Evolutionary conservation across 139 green algal species (phyloP), one percentile per base, ranked within the genome.

Genomic region (Chlamydomonas schloesseri): DNA sequence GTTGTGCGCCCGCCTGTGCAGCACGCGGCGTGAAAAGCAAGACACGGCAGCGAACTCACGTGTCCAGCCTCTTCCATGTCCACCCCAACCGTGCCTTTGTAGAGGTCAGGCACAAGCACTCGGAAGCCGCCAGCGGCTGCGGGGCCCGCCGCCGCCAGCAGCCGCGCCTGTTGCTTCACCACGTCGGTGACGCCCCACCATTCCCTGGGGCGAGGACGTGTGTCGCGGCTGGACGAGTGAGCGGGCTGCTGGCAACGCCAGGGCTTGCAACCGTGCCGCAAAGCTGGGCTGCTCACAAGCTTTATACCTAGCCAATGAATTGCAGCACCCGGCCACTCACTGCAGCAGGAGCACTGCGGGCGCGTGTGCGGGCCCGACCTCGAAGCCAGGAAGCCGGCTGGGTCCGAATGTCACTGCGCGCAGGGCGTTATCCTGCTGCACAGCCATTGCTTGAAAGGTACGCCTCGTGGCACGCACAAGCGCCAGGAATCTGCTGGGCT

Each of bases 41-140:
- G n/a, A n/a, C n/a, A n/a, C n/a, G n/a, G n/a, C n/a, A n/a, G n/a
- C n/a, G n/a, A n/a, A n/a, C n/a, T 89, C 79, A 95, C 90, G 42
- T 96, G 94, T 1, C 46, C 46, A 2, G 94, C 94, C 84, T 96
- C 94, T 71, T 96, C 94, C 17, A 89, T 88, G 73, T 94, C 91
- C 46, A 97, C 87, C 0, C 94, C 94, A 60, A 97, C 80, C 74
- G 92, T 94, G 29, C 93, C 94, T 62, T 96, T 93, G 89, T 97
- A 97, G 21, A 97, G 81, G 84, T 97, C 94, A 47, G 94, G 94
- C 47, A 96, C 74, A 10, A 93, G 73, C 17, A 79, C 77, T 0
- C 90, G 82, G 83, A 91, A 91, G 31, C 86, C 86, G n/a, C n/a
- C n/a, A n/a, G n/a, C n/a, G n/a, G n/a, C n/a, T n/a, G n/a, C n/a